These are phyloP conservation scores for Verticillium zaregamsianum DNA, from an alignment of 2,329 filamentous ascomycete species.

Conservation along the genomic window DNA sequence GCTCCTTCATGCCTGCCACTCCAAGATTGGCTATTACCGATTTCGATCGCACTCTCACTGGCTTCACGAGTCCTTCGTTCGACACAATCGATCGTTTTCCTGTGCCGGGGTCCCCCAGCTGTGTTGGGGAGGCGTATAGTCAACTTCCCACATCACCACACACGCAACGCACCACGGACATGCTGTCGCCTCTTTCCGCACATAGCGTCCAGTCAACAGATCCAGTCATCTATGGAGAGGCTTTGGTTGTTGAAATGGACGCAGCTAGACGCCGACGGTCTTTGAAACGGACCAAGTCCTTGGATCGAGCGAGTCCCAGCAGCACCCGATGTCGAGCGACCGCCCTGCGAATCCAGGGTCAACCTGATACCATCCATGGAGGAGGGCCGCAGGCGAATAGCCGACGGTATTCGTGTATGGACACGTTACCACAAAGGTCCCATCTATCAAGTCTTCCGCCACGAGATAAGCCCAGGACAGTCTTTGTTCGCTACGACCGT, in stretches of 20 bases:
- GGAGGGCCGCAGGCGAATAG: slow-evolving; percentile 5
- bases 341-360: slow-evolving; percentile 1
- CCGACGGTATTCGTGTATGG: slow-evolving; percentile 22
- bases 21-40: slow-evolving; percentile 24
- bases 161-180: slow-evolving; percentile 12
- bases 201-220: slow-evolving; percentile 29
- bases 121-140: slow-evolving; percentile 28
- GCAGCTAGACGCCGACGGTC: slow-evolving; percentile 18
- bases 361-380: slow-evolving; percentile 1
- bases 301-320: slow-evolving; percentile 28
- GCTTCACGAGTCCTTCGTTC: slow-evolving; percentile 10
- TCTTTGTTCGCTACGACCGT: slow-evolving; percentile 23
- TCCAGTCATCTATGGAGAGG: slow-evolving; percentile 34
- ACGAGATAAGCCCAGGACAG: slow-evolving; percentile 17
- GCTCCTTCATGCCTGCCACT: slow-evolving; percentile 7
- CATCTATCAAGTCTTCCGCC: not conserved
- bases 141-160: slow-evolving; percentile 13
- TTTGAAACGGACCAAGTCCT: slow-evolving; percentile 29
- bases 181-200: slow-evolving; percentile 28
- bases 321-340: slow-evolving; percentile 26
- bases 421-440: not conserved
- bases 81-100: not conserved
- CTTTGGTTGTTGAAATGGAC: slow-evolving; percentile 32
- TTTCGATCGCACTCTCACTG: slow-evolving; percentile 16
- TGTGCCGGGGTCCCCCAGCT: slow-evolving; percentile 22